Percentiles rank a stretch among this genome's conserved stretches.
Conservation (phyloP, 305 asterid genomes). For the Lippia alba region DNA sequence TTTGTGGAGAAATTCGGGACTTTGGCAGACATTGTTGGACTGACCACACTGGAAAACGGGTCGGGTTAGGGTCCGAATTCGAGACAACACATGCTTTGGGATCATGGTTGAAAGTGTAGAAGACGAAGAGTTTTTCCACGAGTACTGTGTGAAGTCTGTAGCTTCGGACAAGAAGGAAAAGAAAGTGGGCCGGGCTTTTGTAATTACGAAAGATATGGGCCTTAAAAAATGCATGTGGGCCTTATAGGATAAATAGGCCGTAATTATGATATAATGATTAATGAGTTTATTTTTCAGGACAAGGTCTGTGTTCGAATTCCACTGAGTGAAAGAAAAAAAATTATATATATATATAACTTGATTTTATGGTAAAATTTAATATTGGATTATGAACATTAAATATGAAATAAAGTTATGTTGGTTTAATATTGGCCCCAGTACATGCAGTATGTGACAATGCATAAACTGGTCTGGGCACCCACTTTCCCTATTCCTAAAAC, state of each 20-base stretch:
- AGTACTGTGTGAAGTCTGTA: neutral
- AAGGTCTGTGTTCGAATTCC: too few relatives aligned
- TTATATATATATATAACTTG: too few relatives aligned
- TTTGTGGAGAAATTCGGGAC: conserved; percentile 16
- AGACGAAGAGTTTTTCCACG: neutral
- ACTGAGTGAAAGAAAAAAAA: too few relatives aligned
- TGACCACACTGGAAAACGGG: conserved; percentile 27
- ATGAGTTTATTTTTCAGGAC: too few relatives aligned
- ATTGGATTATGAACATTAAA: too few relatives aligned
- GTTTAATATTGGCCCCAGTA: too few relatives aligned
- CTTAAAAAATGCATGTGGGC: neutral
- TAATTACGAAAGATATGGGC: neutral
- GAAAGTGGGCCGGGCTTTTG: neutral
- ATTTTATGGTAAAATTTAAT: too few relatives aligned
- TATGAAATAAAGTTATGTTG: too few relatives aligned
- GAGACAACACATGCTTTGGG: conserved; percentile 50
- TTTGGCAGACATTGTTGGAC: conserved; percentile 8
- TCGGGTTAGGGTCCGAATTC: conserved; percentile 40
- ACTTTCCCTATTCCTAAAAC: conserved; percentile 10
- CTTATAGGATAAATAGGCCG: too few relatives aligned
- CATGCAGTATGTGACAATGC: neutral
- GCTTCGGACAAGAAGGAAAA: neutral
- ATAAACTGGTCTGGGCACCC: neutral
- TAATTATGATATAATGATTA: too few relatives aligned
- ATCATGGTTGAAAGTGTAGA: conserved; percentile 46